A percentile compares a stretch with the other conserved stretches of the same genome.
Evolutionary conservation across 805 yeast genomes (phyloP).

Genomic region (Suhomyces xylopsoci): DNA sequence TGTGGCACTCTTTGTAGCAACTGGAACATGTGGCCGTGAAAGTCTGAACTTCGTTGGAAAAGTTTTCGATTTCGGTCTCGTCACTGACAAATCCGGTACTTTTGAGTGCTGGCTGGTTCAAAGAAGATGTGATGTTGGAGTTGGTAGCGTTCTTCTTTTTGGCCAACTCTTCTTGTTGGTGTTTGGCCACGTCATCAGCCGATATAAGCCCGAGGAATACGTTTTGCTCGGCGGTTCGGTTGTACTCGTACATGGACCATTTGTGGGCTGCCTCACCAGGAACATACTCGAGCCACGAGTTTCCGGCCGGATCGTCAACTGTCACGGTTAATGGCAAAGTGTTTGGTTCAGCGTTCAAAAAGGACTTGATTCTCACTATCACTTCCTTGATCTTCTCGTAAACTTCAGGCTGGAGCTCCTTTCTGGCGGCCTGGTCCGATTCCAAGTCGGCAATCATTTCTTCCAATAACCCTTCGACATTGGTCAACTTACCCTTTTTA

Average conservation of each 20-base stretch:
- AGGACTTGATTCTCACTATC: conserved; percentile 55
- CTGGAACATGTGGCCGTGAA: conserved; percentile 91
- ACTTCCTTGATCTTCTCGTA: conserved; percentile 73
- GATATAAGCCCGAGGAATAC: conserved; percentile 78
- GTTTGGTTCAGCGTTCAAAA: conserved; percentile 63
- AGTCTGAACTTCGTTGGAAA: conserved; percentile 86
- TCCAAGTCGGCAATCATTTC: conserved; percentile 83
- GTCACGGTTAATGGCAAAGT: conserved; percentile 73
- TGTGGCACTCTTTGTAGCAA: conserved; percentile 76
- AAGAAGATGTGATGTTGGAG: conserved; percentile 26
- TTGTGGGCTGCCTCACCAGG: conserved; percentile 88
- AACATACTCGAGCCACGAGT: conserved; percentile 88
- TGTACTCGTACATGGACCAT: conserved; percentile 82
- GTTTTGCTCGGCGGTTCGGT: conserved; percentile 85
- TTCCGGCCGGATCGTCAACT: conserved; percentile 93
- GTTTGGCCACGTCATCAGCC: conserved; percentile 56
- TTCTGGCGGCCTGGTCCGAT: conserved; percentile 78
- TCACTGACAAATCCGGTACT: conserved; percentile 63
- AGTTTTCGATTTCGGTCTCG: conserved; percentile 78
- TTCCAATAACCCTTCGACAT: conserved; percentile 80
- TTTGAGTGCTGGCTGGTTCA: conserved; percentile 23
- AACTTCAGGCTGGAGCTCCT: conserved; percentile 67
- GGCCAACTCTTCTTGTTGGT: conserved; percentile 46
- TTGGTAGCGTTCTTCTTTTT: conserved; percentile 41
- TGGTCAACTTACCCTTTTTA: conserved; percentile 88